These are phyloP conservation scores for Acacia acuminata DNA, from an alignment of 306 rosid genomes.

Conservation along the genomic window DNA sequence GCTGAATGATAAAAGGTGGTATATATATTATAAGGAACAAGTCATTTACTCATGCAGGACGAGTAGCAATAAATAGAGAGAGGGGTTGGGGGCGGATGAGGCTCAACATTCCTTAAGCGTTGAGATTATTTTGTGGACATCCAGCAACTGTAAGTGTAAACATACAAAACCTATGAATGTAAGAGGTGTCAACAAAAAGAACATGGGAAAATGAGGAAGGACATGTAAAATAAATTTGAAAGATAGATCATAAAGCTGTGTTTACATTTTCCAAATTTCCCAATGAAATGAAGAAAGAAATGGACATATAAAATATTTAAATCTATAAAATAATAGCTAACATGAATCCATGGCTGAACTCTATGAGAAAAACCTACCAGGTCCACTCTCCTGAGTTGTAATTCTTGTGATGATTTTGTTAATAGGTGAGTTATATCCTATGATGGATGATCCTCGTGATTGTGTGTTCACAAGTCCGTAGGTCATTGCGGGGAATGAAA, in stretches of 20 bases:
- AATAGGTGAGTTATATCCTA: no score
- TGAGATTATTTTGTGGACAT: background rate
- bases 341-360: background rate
- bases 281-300: background rate
- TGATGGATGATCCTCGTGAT: no score
- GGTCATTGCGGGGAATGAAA: no score
- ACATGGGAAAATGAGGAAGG: slow-evolving; percentile 7
- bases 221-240: slow-evolving; percentile 4
- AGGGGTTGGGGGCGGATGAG: background rate
- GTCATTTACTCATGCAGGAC: background rate
- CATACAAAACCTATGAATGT: background rate
- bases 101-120: background rate
- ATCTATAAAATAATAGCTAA: background rate
- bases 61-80: background rate
- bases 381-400: no score
- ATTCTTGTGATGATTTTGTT: no score
- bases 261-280: background rate
- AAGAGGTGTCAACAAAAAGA: background rate
- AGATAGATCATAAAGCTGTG: background rate
- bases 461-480: no score
- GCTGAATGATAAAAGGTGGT: background rate
- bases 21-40: background rate
- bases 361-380: slow-evolving; percentile 52
- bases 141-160: background rate
- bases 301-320: background rate